These are phyloP conservation scores for Singerocomus inundabilis DNA, from an alignment of 1,284 basidiomycete species.

Conservation along the genomic window DNA sequence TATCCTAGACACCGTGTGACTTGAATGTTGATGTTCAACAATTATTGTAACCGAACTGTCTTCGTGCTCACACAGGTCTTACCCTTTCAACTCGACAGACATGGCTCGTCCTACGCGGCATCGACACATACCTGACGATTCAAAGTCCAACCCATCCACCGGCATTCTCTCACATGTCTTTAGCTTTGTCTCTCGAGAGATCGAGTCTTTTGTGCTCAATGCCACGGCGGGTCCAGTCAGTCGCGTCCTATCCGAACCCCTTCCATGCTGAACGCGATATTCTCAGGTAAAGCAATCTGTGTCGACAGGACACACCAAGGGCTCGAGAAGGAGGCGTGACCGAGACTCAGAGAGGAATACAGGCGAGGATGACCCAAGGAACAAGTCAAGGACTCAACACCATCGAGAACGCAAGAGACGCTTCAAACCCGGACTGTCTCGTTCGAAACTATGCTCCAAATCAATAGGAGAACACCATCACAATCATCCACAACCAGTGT, in stretches of 20 bases:
- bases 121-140: slow-evolving; percentile 5
- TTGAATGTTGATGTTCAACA: slow-evolving; percentile 1
- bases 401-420: slow-evolving; percentile 11
- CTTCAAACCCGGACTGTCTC: slow-evolving; percentile 8
- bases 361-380: slow-evolving; percentile 16
- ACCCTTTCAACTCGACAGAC: background rate
- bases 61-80: slow-evolving; percentile 14
- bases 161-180: slow-evolving; percentile 65
- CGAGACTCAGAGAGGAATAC: slow-evolving; percentile 7
- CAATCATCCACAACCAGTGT: background rate
- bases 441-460: slow-evolving; percentile 23
- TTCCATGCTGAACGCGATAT: slow-evolving; percentile 6
- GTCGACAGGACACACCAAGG: slow-evolving; percentile 11
- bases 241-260: background rate
- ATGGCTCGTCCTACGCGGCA: slow-evolving; percentile 14
- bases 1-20: slow-evolving; percentile 11
- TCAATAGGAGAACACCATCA: slow-evolving; percentile 12
- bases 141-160: slow-evolving; percentile 2
- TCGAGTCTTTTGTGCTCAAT: slow-evolving; percentile 65
- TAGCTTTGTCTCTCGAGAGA: slow-evolving; percentile 65
- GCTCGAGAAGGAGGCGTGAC: slow-evolving; percentile 4
- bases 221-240: slow-evolving; percentile 47
- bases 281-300: slow-evolving; percentile 15
- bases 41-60: slow-evolving; percentile 14
- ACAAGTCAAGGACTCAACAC: slow-evolving; percentile 7